A percentile compares a stretch with the other conserved stretches of the same genome.
phyloP scores from a whole-genome alignment of 202 grass and related monocot species.

The Hordeum pubiflorum region DNA sequence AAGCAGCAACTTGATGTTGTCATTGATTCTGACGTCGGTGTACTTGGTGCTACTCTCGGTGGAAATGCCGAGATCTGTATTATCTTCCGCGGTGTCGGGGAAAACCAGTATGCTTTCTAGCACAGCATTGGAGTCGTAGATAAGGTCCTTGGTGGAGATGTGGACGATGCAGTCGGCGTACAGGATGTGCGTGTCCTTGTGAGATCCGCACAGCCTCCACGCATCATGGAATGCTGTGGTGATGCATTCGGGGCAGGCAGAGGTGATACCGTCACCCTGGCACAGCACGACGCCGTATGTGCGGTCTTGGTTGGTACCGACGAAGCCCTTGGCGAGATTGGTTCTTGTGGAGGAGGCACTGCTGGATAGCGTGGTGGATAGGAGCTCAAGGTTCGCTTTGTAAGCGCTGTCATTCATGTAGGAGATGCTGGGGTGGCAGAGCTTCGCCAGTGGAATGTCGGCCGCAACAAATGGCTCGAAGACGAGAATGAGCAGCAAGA shows the following conservation, averaged over 20 bases:
- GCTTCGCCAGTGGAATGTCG: not conserved
- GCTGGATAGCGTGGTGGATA: not conserved
- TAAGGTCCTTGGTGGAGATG: not conserved
- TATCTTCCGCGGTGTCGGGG: not conserved
- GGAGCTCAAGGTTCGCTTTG: not conserved
- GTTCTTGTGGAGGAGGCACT: not conserved
- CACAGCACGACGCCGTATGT: not conserved
- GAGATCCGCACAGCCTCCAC: not conserved
- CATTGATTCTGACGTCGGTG: not conserved
- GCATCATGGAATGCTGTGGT: not conserved
- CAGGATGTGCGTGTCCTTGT: not conserved
- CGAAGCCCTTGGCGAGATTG: not conserved
- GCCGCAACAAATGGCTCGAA: not conserved
- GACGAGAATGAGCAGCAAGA: not conserved
- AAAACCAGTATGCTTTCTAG: not conserved
- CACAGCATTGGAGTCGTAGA: not conserved
- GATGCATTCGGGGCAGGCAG: not conserved
- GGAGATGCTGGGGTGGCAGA: not conserved
- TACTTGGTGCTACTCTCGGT: not conserved
- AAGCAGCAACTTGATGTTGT: not conserved
- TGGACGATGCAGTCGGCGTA: not conserved
- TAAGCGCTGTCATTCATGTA: not conserved
- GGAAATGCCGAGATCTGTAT: not conserved
- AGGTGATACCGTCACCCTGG: not conserved
- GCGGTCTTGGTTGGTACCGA: not conserved